A percentile compares a stretch with the other conserved stretches of the same genome.
Evolutionary conservation across 2,329 filamentous ascomycete species (phyloP).

Genomic region (Juglanconis juglandina): DNA sequence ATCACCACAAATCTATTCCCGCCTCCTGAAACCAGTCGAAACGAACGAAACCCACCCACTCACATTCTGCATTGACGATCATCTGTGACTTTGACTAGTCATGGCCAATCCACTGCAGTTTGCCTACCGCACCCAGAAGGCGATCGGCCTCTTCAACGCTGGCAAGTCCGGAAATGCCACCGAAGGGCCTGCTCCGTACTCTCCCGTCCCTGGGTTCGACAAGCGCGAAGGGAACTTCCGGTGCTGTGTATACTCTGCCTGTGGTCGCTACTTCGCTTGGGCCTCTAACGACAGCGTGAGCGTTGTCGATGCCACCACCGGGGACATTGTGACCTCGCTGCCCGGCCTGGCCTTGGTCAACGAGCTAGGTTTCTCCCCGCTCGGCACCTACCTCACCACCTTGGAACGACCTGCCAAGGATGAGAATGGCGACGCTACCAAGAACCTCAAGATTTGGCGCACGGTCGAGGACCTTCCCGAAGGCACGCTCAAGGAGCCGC

Average conservation of each 20-base stretch:
- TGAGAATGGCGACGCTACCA: conserved; percentile 85
- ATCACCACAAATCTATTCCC: not conserved
- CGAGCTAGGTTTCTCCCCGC: conserved; percentile 90
- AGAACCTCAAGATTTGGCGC: conserved; percentile 97
- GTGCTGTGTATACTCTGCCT: conserved; percentile 92
- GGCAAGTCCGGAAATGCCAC: conserved; percentile 34
- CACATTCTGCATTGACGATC: conserved; percentile 27
- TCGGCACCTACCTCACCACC: conserved; percentile 89
- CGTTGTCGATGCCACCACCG: conserved; percentile 77
- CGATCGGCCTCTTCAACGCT: conserved; percentile 89
- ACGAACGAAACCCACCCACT: conserved; percentile 7
- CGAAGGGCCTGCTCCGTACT: conserved; percentile 64
- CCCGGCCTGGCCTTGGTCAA: conserved; percentile 75
- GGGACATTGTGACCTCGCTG: conserved; percentile 70
- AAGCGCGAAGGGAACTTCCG: conserved; percentile 92
- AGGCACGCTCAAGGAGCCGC: conserved; percentile 64
- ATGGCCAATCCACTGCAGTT: conserved; percentile 94
- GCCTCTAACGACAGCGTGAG: conserved; percentile 82
- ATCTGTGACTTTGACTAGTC: conserved; percentile 85
- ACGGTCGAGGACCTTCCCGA: conserved; percentile 67
- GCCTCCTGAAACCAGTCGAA: conserved; percentile 14
- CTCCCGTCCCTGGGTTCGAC: conserved; percentile 75
- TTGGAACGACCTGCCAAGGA: conserved; percentile 95
- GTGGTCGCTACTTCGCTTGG: conserved; percentile 95
- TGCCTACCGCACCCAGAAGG: conserved; percentile 95